Evolutionary conservation across 2,329 filamentous ascomycete genomes (phyloP), one percentile per base, ranked within the genome.

Genomic region (Trichoderma atrobrunneum): DNA sequence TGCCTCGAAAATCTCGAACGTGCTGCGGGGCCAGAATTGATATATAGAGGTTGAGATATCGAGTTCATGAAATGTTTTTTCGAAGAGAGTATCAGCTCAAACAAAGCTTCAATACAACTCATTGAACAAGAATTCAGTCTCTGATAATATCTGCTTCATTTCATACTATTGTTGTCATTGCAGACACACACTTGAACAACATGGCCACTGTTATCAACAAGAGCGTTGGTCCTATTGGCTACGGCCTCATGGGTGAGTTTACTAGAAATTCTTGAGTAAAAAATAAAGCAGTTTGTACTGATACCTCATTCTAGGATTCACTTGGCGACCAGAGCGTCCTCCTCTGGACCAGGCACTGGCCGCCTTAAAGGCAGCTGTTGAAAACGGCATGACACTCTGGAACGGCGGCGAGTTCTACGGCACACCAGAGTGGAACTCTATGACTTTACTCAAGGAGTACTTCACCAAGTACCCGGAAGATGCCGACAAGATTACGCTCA

Each of bases 351-450:
- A 87, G 73, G 82, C 85, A 48, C 85, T 90, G 73, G 85, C 85
- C 57, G 86, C 87, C 12, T 83, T 92, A 80, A 86, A 86, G 75
- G 84, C 86, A 21, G 82, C 89, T 7, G 78, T 90, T 14, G 74
- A 80, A 28, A 78, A 78, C 12, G 83, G 85, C 70, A 81, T 80
- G 76, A 85, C 81, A 73, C 82, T 86, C 70, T 92, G 89, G 89
- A 91, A 91, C 76, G 89, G 84, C 48, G 90, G 85, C 74, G 89
- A 91, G 77, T 87, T 92, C 77, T 93, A 93, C 80, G 90, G 90
- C 51, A 82, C 84, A 0, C 85, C 86, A 1, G 83, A 87, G 24
- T 84, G 84, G 76, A 90, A 91, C 81, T 82, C 79, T 77, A 88
- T 91, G 76, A 85, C 87, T 36, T 80, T 92, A 11, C 80, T 92